Percentiles rank a stretch among this genome's conserved stretches.
phyloP scores from a whole-genome alignment of 306 rosid genomes.

The Canavalia ensiformis region DNA sequence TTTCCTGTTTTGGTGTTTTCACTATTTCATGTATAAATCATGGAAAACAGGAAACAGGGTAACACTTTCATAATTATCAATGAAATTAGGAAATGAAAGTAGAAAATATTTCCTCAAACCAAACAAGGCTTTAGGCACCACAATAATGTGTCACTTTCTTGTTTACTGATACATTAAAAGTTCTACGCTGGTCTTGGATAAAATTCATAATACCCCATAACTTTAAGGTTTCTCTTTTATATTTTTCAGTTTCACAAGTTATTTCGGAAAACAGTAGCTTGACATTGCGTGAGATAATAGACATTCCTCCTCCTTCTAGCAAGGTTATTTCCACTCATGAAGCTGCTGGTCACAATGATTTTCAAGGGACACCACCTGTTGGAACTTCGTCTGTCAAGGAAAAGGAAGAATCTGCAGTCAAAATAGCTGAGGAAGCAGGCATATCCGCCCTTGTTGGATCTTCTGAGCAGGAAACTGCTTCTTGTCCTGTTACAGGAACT shows the following conservation, averaged over 20 bases:
- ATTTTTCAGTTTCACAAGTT: constrained; percentile 63
- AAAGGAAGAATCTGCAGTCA: constrained; percentile 49
- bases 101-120: background rate
- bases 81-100: background rate
- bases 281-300: constrained; percentile 49
- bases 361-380: constrained; percentile 52
- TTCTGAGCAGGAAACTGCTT: constrained; percentile 57
- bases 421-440: constrained; percentile 53
- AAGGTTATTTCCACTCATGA: constrained; percentile 48
- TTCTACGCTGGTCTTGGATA: constrained; percentile 7
- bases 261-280: constrained; percentile 42
- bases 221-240: constrained; percentile 26
- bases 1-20: background rate
- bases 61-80: background rate
- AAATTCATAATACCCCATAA: constrained; percentile 3
- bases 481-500: constrained; percentile 50
- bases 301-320: constrained; percentile 57
- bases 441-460: constrained; percentile 52
- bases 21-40: background rate
- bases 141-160: constrained; percentile 36
- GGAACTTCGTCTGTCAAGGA: constrained; percentile 48
- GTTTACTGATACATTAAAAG: constrained; percentile 32
- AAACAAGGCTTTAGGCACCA: background rate
- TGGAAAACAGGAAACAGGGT: background rate
- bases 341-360: constrained; percentile 49